phyloP scores from a whole-genome alignment of 345 rosid genomes.

The Populus tremula region DNA sequence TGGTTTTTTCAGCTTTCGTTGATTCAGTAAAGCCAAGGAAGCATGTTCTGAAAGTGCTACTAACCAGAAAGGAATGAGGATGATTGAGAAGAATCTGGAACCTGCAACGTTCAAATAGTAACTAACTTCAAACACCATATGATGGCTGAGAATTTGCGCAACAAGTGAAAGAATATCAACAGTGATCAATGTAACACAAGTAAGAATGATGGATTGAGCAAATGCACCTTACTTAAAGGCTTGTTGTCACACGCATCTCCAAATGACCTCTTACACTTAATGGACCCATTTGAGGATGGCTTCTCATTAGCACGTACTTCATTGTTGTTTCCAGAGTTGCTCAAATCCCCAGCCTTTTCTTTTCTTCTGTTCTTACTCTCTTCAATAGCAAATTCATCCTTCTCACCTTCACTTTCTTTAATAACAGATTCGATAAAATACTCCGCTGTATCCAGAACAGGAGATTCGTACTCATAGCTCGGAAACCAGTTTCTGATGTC shows the following conservation, averaged over 20 bases:
- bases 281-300: not conserved
- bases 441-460: constrained; percentile 40
- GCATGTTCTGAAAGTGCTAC: not conserved
- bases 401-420: constrained; percentile 27
- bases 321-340: not conserved
- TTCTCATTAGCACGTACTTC: constrained; percentile 4
- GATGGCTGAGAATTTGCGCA: not conserved
- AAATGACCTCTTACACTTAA: not conserved
- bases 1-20: not conserved
- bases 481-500: constrained; percentile 59
- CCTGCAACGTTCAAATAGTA: constrained; percentile 14
- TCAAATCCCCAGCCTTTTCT: constrained; percentile 12
- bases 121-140: not conserved
- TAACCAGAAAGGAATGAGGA: constrained; percentile 18
- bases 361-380: constrained; percentile 6
- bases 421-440: constrained; percentile 23
- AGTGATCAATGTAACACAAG: too few relatives aligned
- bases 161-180: not conserved
- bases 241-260: not conserved
- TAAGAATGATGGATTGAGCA: not conserved
- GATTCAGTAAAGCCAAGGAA: not conserved
- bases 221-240: constrained; percentile 16
- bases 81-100: constrained; percentile 7
- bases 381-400: constrained; percentile 17
- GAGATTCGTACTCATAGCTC: constrained; percentile 61